Conservation (phyloP, 352 stramenopile genomes). For the Globisporangium sylvaticum region DNA sequence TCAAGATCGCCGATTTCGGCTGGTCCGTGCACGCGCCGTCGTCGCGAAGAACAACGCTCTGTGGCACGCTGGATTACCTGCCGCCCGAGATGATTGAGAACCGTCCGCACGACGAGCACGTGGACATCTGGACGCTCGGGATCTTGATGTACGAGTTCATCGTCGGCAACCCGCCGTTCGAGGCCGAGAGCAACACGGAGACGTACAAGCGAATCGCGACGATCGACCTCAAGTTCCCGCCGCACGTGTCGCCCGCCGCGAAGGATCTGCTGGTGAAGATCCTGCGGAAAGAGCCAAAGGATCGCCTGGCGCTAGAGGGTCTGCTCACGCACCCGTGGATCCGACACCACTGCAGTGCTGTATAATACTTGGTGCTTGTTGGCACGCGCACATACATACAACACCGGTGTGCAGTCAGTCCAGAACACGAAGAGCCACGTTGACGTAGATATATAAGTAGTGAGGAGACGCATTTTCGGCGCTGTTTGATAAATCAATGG, state of each 20-base stretch:
- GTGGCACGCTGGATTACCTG: constrained; percentile 99
- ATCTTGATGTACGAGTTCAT: constrained; percentile 99
- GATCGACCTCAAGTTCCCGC: constrained; percentile 96
- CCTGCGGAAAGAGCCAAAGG: constrained; percentile 93
- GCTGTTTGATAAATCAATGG: constrained; percentile 9
- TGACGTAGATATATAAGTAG: constrained; percentile 11
- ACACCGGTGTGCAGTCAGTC: not conserved
- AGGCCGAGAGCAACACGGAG: constrained; percentile 92
- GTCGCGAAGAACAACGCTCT: constrained; percentile 96
- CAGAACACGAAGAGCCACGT: not conserved
- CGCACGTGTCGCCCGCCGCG: constrained; percentile 88
- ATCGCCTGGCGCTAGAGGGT: constrained; percentile 90
- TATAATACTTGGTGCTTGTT: constrained; percentile 1
- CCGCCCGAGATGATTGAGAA: constrained; percentile 99
- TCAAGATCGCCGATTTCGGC: constrained; percentile 99
- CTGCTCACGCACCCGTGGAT: constrained; percentile 96
- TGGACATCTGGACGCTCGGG: constrained; percentile 98
- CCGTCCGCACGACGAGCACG: constrained; percentile 94
- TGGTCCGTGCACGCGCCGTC: constrained; percentile 99
- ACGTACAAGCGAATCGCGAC: constrained; percentile 97
- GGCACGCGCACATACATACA: not conserved
- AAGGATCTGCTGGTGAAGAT: constrained; percentile 93
- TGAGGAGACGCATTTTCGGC: not conserved
- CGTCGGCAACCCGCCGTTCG: constrained; percentile 96
- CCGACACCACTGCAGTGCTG: constrained; percentile 50